Base-by-base conservation (phyloP, 768 basidiomycete genomes). In the Pulveroboletus sp. region DNA sequence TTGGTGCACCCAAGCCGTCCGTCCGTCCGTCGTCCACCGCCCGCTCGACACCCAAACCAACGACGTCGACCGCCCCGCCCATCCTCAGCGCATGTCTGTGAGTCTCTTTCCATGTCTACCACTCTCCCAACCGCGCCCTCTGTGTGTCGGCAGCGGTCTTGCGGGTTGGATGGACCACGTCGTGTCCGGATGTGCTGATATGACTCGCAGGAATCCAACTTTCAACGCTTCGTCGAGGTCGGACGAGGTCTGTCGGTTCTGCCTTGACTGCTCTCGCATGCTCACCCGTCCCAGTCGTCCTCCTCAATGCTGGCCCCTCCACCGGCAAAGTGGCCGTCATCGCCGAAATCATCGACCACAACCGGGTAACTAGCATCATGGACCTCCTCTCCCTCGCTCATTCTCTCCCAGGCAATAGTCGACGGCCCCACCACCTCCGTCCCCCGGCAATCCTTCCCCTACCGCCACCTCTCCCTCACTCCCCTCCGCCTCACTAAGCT, bases 261-360 rank as follows among this genome's bases (percentile, higher is more conserved):
- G 18, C 38, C 5, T 1, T 24, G 0, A 8, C 24, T 9, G 3
- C 5, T 18, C 1, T 31, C n/a, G 3, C 11, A 2, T 30, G n/a
- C 55, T 63, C 52, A 63, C 7, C 33, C 33, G 0, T 28, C 12
- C 9, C 11, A 60, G 93, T 97, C 55, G 92, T 97, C 70, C 92
- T 98, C 75, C 80, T 98, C 76, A 89, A 88, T 70, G 71, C 85
- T 51, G 95, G 95, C 49, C 90, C 91, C 50, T 81, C 74, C 51
- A 76, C 82, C 39, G 93, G 93, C 59, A 88, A 85, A 71, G 90
- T 96, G 62, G 96, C 96, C 49, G 87, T 93, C 57, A 94, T 99
- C 69, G 85, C 83, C 44, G 93, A 98, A 73, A 94, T 98, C 72
- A 94, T 98, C 57, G 96, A 98, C 82, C 95, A 98, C 80, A 95